Evolutionary conservation across 495 filamentous ascomycete genomes (phyloP), one percentile per base, ranked within the genome.

Genomic region (Daldinia decipiens): DNA sequence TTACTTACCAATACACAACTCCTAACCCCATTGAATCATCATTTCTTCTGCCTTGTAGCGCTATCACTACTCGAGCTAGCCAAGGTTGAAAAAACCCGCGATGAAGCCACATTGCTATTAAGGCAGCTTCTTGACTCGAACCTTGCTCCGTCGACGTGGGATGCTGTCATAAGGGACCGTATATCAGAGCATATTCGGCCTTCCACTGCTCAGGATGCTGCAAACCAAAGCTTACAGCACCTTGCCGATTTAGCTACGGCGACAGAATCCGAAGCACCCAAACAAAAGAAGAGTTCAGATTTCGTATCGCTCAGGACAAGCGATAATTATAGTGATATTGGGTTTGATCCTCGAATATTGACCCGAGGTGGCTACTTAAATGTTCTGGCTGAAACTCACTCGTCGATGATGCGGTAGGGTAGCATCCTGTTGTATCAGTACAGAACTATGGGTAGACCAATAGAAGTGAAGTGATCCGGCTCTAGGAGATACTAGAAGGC

Each of bases 61-160:
- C 79, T 93, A 72, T 89, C 88, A 27, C 85, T 96, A 7, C 77
- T 89, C 27, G 89, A 93, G 72, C 85, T 93, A 6, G 82, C 80
- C 1, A 89, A 70, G 54, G 62, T 74, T 15, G 74, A 76, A n/a
- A 58, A 71, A 17, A 74, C 68, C 0, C 76, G 71, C 2, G 79
- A 81, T 11, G 80, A 82, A 26, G 82, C 79, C 2, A 68, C 56
- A 1, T 19, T 60, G 47, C 54, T 83, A 4, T 66, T 79, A 15
- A 75, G 60, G 24, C 72, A 81, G 17, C 65, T 85, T 27, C 56
- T 81, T 3, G 76, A 79, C 0, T 74, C 70, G 47, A 69, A 74
- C 11, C 60, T 83, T 2, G 66, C 77, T 7, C 73, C 78, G 6
- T 79, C 77, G 17, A 77, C 82, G 0, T 86, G 83, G 85, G 82